Evolutionary conservation across 2,329 filamentous ascomycete genomes (phyloP).

Genomic region (Didymosphaeria variabile): DNA sequence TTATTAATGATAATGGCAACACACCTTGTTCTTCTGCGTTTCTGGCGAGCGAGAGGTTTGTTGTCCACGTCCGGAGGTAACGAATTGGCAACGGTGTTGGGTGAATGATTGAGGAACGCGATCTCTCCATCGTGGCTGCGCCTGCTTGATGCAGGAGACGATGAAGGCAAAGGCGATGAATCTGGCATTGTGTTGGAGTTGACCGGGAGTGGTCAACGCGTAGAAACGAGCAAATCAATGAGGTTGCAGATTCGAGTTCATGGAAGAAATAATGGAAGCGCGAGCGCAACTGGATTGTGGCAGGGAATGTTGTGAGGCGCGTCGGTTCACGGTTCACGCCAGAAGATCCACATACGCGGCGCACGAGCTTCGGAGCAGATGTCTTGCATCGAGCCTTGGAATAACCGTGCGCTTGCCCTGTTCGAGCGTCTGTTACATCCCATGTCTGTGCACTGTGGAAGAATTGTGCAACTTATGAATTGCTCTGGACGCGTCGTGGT

Average conservation of each 20-base stretch:
- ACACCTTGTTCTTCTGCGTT: slow-evolving; percentile 69
- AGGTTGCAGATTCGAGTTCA: not conserved
- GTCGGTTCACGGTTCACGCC: slow-evolving; percentile 10
- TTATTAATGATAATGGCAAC: slow-evolving; percentile 32
- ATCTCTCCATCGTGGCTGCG: slow-evolving; percentile 48
- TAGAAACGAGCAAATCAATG: not conserved
- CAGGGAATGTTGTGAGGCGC: slow-evolving; percentile 18
- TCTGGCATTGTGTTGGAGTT: slow-evolving; percentile 7
- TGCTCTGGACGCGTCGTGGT: not conserved
- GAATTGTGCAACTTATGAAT: slow-evolving; percentile 9
- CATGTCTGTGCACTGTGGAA: slow-evolving; percentile 2
- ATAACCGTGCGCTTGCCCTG: slow-evolving; percentile 8
- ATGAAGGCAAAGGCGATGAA: slow-evolving; percentile 29
- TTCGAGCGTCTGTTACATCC: not conserved
- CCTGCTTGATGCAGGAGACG: slow-evolving; percentile 27
- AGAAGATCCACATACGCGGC: not conserved
- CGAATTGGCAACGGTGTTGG: slow-evolving; percentile 64
- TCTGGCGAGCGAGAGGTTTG: slow-evolving; percentile 67
- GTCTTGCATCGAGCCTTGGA: slow-evolving; percentile 12
- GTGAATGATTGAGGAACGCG: slow-evolving; percentile 69
- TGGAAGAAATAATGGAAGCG: slow-evolving; percentile 8
- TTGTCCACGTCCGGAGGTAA: slow-evolving; percentile 67
- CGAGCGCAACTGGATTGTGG: slow-evolving; percentile 2
- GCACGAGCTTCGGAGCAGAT: slow-evolving; percentile 11
- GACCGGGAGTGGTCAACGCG: not conserved